These are phyloP conservation scores for Aphanomyces invadans DNA, from an alignment of 352 stramenopile species.

Conservation along the genomic window DNA sequence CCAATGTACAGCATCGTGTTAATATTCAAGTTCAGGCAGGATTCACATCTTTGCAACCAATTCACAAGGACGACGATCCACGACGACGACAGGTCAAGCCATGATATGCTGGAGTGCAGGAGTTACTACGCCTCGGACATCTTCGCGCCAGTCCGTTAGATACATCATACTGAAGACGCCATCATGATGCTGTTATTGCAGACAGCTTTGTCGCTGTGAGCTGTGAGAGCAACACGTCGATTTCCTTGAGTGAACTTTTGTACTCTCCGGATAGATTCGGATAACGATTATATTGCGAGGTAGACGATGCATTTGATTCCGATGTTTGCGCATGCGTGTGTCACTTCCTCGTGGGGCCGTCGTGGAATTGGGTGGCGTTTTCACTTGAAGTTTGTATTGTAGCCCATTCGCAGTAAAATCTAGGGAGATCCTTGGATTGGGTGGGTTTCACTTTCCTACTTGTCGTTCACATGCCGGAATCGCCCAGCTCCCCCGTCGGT, in stretches of 20 bases:
- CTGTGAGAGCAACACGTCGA: neutral
- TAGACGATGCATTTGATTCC: neutral
- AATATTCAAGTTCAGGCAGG: too few relatives aligned
- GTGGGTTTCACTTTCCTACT: slow-evolving; percentile 16
- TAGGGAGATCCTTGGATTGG: neutral
- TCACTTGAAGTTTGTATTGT: neutral
- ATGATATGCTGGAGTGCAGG: too few relatives aligned
- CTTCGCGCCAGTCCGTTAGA: too few relatives aligned
- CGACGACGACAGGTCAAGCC: too few relatives aligned
- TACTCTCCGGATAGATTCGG: neutral
- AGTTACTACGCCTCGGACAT: too few relatives aligned
- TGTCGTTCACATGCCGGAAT: slow-evolving; percentile 5
- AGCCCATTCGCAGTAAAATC: neutral
- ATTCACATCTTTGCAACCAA: too few relatives aligned
- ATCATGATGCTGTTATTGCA: too few relatives aligned
- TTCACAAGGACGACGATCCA: too few relatives aligned
- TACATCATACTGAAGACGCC: too few relatives aligned
- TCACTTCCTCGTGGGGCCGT: neutral
- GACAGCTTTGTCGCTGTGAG: too few relatives aligned
- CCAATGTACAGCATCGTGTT: neutral
- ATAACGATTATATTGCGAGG: too few relatives aligned
- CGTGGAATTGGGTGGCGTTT: neutral
- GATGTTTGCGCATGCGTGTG: neutral
- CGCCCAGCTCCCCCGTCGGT: neutral
- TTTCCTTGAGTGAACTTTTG: too few relatives aligned